Conservation (phyloP, 768 basidiomycete genomes). For the Psilocybe sp. region DNA sequence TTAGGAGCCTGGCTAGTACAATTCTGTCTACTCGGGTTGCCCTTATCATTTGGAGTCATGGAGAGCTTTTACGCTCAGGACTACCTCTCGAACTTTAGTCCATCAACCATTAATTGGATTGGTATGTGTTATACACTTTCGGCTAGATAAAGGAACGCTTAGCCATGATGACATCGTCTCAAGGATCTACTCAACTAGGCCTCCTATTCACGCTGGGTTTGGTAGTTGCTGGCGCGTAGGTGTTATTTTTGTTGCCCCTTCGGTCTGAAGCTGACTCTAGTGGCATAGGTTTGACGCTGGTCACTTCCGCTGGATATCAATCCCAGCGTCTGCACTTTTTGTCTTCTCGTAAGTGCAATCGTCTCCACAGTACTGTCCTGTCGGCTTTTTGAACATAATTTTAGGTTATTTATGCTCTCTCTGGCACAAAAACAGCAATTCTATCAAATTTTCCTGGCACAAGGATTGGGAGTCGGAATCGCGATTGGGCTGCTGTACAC, state of each 20-base stretch:
- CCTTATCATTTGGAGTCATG: neutral
- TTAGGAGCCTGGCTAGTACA: neutral
- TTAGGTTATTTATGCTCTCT: neutral
- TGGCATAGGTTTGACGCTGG: neutral
- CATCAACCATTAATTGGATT: constrained; percentile 2
- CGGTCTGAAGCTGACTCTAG: neutral
- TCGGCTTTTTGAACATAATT: neutral
- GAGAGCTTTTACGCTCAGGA: neutral
- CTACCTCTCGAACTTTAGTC: neutral
- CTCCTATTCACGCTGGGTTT: neutral
- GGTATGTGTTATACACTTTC: neutral
- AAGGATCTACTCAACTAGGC: neutral
- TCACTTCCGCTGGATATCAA: constrained; percentile 1
- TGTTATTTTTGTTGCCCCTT: neutral
- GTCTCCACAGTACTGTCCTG: neutral
- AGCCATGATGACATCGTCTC: neutral
- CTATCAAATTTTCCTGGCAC: neutral
- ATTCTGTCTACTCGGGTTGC: neutral
- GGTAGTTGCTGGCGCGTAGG: neutral
- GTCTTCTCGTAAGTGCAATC: neutral
- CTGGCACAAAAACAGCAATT: neutral
- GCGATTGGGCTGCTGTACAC: neutral
- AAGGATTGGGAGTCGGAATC: neutral
- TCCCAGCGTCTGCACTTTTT: neutral
- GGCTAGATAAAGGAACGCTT: neutral